Percentiles rank a stretch among this genome's conserved stretches.
These are phyloP conservation scores for Puccinia novopanici DNA, from an alignment of 1,284 basidiomycete genomes.

Conservation along the genomic window DNA sequence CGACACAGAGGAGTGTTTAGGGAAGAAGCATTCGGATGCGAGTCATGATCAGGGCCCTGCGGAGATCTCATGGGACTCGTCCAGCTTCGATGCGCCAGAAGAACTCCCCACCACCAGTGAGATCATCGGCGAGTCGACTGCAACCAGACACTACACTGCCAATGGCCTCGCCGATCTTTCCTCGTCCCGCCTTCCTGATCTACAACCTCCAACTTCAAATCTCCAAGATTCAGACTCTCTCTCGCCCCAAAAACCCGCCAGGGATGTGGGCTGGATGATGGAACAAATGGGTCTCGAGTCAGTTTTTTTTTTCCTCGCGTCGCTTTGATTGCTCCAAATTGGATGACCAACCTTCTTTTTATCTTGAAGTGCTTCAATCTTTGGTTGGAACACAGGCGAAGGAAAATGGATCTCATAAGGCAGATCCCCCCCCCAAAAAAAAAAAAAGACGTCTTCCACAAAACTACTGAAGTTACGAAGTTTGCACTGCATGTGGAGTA, in stretches of 20 bases:
- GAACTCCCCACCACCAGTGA: conserved; percentile 3
- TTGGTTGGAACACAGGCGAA: conserved; percentile 28
- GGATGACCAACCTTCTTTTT: too few relatives aligned
- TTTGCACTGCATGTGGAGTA: too few relatives aligned
- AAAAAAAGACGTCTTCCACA: neutral
- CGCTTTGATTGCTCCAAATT: neutral
- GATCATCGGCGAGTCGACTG: conserved; percentile 7
- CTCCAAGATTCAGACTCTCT: neutral
- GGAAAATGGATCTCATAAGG: neutral
- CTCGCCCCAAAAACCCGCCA: neutral
- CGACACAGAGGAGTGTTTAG: neutral
- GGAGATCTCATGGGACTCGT: neutral
- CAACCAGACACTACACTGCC: conserved; percentile 4
- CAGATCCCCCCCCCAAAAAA: neutral
- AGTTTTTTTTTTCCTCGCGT: neutral
- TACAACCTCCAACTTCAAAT: neutral
- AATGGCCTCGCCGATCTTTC: conserved; percentile 17
- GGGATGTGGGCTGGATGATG: conserved; percentile 41
- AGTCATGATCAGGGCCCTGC: neutral
- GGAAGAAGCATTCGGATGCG: neutral
- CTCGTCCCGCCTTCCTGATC: neutral
- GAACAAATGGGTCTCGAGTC: conserved; percentile 35
- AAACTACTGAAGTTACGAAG: too few relatives aligned
- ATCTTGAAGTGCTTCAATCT: conserved; percentile 10
- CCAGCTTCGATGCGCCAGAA: neutral